phyloP scores from a whole-genome alignment of 1,284 basidiomycete species.

The Apiotrichum brassicae region DNA sequence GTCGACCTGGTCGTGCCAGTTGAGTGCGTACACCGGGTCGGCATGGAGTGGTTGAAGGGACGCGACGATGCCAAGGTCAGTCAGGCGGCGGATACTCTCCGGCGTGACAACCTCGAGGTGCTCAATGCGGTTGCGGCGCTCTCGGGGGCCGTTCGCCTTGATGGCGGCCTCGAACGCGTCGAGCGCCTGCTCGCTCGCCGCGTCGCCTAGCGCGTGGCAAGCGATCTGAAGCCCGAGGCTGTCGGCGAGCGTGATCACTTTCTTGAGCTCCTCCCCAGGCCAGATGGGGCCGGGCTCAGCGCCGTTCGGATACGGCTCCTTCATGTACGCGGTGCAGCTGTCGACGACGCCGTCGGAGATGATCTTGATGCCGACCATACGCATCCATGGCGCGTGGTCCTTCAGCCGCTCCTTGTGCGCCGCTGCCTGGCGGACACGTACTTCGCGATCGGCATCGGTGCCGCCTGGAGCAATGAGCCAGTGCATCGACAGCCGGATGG shows the following conservation, averaged over 20 bases:
- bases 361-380: slow-evolving; percentile 32
- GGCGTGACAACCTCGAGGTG: slow-evolving; percentile 26
- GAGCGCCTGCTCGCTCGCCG: slow-evolving; percentile 26
- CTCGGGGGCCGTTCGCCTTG: slow-evolving; percentile 13
- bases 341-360: slow-evolving; percentile 33
- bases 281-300: slow-evolving; percentile 25
- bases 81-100: slow-evolving; percentile 21
- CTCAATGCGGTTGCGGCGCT: slow-evolving; percentile 27
- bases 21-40: slow-evolving; percentile 24
- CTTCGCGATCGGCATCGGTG: slow-evolving; percentile 11
- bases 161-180: slow-evolving; percentile 26
- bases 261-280: slow-evolving; percentile 18
- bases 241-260: slow-evolving; percentile 25
- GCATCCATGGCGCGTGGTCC: slow-evolving; percentile 17
- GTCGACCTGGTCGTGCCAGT: slow-evolving; percentile 23
- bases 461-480: slow-evolving; percentile 22
- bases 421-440: slow-evolving; percentile 16
- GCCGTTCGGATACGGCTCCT: slow-evolving; percentile 24
- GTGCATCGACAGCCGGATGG: slow-evolving; percentile 21
- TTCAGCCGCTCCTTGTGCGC: slow-evolving; percentile 16
- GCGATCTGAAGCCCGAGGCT: slow-evolving; percentile 27
- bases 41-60: slow-evolving; percentile 32
- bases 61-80: slow-evolving; percentile 22
- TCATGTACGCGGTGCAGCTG: slow-evolving; percentile 30
- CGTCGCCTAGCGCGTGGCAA: slow-evolving; percentile 32